Evolutionary conservation across 495 filamentous ascomycete genomes (phyloP).

Genomic region (Talaromyces thailandensis): DNA sequence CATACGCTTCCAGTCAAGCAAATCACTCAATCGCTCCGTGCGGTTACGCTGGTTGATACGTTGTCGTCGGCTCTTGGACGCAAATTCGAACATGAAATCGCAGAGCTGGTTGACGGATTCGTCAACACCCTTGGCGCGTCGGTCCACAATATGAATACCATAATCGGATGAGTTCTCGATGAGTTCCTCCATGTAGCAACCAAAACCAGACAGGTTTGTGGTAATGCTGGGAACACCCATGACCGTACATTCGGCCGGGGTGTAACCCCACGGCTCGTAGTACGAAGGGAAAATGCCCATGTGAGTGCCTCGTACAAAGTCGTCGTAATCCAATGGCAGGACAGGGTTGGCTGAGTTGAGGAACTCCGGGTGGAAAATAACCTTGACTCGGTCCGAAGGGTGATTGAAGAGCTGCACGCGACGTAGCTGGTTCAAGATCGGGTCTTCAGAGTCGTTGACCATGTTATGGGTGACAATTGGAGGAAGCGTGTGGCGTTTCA

Average conservation of each 20-base stretch:
- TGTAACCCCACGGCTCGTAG: constrained; percentile 99
- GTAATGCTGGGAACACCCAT: constrained; percentile 99
- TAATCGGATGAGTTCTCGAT: constrained; percentile 98
- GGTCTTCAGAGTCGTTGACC: constrained; percentile 87
- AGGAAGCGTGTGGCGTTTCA: constrained; percentile 84
- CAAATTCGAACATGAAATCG: constrained; percentile 90
- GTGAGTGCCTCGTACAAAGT: constrained; percentile 95
- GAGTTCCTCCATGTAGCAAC: constrained; percentile 98
- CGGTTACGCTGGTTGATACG: constrained; percentile 98
- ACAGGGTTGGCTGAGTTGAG: constrained; percentile 92
- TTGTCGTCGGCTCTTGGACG: constrained; percentile 86
- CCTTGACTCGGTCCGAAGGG: constrained; percentile 87
- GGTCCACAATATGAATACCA: constrained; percentile 97
- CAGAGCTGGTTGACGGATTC: constrained; percentile 94
- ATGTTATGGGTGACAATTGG: constrained; percentile 99
- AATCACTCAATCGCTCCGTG: constrained; percentile 89
- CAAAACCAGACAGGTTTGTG: constrained; percentile 94
- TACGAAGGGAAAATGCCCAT: constrained; percentile 94
- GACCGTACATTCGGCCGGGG: constrained; percentile 94
- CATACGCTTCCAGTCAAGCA: constrained; percentile 99
- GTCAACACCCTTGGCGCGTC: constrained; percentile 90
- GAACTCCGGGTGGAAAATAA: constrained; percentile 98
- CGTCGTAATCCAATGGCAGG: constrained; percentile 92
- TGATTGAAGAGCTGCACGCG: constrained; percentile 96
- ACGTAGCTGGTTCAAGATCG: constrained; percentile 91